Percentiles rank a stretch among this genome's conserved stretches.
phyloP scores from a whole-genome alignment of 441 rosid species.

The Gossypium gossypioides region DNA sequence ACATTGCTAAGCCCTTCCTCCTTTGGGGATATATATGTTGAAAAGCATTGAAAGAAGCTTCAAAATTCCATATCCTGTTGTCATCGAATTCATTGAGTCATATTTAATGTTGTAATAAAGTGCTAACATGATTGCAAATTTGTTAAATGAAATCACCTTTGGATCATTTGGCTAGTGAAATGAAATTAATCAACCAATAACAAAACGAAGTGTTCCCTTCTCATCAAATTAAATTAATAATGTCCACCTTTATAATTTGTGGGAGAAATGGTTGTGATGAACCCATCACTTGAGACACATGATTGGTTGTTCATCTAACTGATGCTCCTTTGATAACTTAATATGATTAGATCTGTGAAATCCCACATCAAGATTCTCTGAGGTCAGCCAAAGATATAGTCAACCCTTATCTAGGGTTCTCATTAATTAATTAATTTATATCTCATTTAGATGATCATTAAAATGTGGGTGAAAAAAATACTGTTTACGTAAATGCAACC shows the following conservation, averaged over 20 bases:
- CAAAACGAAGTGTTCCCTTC: background rate
- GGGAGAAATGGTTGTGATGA: background rate
- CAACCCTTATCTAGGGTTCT: conserved; percentile 9
- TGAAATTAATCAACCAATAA: background rate
- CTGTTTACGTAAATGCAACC: background rate
- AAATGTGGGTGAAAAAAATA: background rate
- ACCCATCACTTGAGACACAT: background rate
- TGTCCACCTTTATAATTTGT: background rate
- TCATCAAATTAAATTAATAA: too few species aligned
- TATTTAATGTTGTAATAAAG: background rate
- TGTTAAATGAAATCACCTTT: background rate
- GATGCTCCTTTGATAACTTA: background rate
- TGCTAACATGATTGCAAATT: background rate
- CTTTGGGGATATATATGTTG: too few species aligned
- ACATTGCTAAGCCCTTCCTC: background rate
- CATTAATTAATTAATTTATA: background rate
- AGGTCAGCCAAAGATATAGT: conserved; percentile 7
- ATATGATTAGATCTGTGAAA: conserved; percentile 1
- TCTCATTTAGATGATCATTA: background rate
- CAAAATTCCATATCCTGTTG: background rate
- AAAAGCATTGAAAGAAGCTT: too few species aligned
- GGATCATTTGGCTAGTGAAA: background rate
- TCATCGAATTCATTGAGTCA: background rate
- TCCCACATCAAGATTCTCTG: background rate
- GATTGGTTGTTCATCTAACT: background rate